Base-by-base conservation (phyloP, 2,329 filamentous ascomycete genomes). In the Teratosphaeria pseudoeucalypti region DNA sequence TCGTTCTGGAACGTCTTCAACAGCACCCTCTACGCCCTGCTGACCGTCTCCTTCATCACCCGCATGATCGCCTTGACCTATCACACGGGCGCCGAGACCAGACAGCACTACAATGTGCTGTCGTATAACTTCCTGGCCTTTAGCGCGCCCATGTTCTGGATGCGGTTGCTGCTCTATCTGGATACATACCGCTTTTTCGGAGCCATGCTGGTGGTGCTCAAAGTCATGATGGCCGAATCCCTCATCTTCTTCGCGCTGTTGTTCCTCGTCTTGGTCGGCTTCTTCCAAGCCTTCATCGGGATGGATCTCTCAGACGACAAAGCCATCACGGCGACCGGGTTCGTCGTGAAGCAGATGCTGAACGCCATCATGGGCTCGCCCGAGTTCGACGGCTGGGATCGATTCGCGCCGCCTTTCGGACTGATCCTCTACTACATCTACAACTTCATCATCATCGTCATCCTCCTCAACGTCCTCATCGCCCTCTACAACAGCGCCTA, bases 1-100 rank as follows among this genome's bases (percentile, higher is more conserved):
- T 87, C 90, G 23, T 99, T 99, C 73, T 97, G 94, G 66, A 96
- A 96, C 69, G 89, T 89, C 27, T 96, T 99, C 79, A 99, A 99
- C 74, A 82, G 83, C 29, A 81, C 87, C 0, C 80, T 99, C 0
- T 99, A 99, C 73, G 75, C 82, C 0, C 79, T 97, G 1, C 79
- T 99, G 37, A 83, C 85, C 0, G 82, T 89, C 3, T 95, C 90
- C 2, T 86, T 99, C 63, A 77, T 89, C 52, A 77, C 92, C 43
- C 87, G 94, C 37, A 82, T 95, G 66, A 80, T 95, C 55, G 92
- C 91, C 2, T 78, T 96, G 10, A 81, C 80, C 9, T 84, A 92
- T 63, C 78, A 79, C 0, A 53, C 71, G 52, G 72, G 74, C 2
- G 73, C 81, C 16, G 71, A 77, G 0, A 70, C 79, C 12, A 76